Evolutionary conservation across 495 filamentous ascomycete genomes (phyloP).

Genomic region (Xylaria nigripes): DNA sequence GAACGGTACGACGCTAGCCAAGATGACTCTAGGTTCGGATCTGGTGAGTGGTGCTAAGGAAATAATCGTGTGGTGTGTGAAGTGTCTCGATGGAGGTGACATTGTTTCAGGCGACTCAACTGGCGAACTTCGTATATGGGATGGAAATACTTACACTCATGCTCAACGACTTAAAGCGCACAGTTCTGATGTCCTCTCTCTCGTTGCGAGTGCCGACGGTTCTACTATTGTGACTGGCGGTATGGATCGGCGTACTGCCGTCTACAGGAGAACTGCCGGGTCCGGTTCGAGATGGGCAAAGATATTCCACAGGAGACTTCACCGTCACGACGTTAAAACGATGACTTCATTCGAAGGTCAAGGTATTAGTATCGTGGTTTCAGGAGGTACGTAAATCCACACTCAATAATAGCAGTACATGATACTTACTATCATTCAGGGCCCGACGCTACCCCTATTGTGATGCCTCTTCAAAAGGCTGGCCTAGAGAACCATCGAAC

Average conservation of each 20-base stretch:
- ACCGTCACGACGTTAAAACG: conserved; percentile 89
- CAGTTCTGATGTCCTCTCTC: conserved; percentile 79
- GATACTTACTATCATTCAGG: conserved; percentile 48
- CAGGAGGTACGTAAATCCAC: conserved; percentile 61
- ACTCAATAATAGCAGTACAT: background rate
- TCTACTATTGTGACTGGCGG: conserved; percentile 82
- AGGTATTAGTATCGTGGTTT: conserved; percentile 76
- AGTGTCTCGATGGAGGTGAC: conserved; percentile 74
- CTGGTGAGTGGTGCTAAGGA: conserved; percentile 68
- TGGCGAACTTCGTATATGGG: conserved; percentile 87
- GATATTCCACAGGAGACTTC: conserved; percentile 71
- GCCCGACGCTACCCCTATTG: conserved; percentile 72
- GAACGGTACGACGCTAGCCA: conserved; percentile 61
- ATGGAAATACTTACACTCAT: conserved; percentile 82
- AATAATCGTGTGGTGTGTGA: conserved; percentile 86
- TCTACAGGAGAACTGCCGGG: conserved; percentile 60
- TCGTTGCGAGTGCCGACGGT: conserved; percentile 72
- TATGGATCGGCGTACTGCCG: conserved; percentile 76
- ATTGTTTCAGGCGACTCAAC: conserved; percentile 93
- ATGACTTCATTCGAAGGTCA: conserved; percentile 85
- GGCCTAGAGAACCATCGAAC: conserved; percentile 72
- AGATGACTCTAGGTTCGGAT: conserved; percentile 77
- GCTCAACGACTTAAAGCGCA: conserved; percentile 77
- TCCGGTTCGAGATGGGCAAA: conserved; percentile 68
- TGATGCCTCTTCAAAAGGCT: conserved; percentile 71